Evolutionary conservation across 2,329 filamentous ascomycete genomes (phyloP), one percentile per base, ranked within the genome.

Genomic region (Anthostomella pinea): DNA sequence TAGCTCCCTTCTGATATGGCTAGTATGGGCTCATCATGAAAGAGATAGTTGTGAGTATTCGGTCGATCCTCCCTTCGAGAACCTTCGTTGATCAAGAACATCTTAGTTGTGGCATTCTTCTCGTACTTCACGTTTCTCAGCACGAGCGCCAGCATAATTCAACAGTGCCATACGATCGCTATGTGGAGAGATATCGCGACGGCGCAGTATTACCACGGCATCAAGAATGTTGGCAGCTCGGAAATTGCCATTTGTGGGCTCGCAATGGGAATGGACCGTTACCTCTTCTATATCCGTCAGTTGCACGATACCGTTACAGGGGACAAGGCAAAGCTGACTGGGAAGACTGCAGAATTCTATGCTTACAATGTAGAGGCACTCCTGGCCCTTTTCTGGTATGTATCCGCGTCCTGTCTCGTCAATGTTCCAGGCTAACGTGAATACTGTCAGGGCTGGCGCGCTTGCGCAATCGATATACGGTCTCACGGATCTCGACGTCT

Each of bases 231-330:
- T 5, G 57, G 56, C 3, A 63, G 59, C 20, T 63, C 67, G 6
- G 64, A 66, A 28, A 41, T 71, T 6, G 62, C 61, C 18, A 56
- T 72, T 30, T 57, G 64, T 9, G 64, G 66, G 8, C 53, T 57
- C 10, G 65, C 67, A 6, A 54, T 55, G 3, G 63, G 60, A 6
- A 21, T 67, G 5, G 69, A 72, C 37, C 53, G 66, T 9, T 55
- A 61, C 0, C 49, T 73, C 3, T 73, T 67, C 43, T 71, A 67
- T 36, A 70, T 73, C 38, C 70, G 69, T 71, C 53, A 38, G 68
- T 54, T 30, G 36, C 56, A 6, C 10, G 8, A 4, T 23, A 4
- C n/a, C n/a, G n/a, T 6, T 8, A 11, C 10, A 15, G 5, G 13
- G 18, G 11, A 9, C 19, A 32, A 19, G 9, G 54, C 11, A 22